Base-by-base conservation (phyloP, 2,329 filamentous ascomycete species). In the Fusarium redolens region DNA sequence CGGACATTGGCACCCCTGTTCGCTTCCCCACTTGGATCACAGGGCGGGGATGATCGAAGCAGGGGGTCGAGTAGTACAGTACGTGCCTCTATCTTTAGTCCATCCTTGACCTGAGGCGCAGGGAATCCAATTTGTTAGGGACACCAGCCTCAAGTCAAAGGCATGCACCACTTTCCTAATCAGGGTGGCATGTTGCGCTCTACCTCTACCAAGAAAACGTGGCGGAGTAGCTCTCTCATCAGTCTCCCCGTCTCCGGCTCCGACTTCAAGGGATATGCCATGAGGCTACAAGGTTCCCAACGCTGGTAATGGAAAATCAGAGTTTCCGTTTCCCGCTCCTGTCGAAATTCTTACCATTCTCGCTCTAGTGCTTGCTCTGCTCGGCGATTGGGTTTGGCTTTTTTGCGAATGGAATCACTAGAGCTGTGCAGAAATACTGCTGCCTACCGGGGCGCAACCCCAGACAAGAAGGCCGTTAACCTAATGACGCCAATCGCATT, bases 1-100 rank as follows among this genome's bases (percentile, higher is more conserved):
- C 75, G 75, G 75, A 74, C 66, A 44, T 62, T 61, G 69, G 54
- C 43, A 70, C 54, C 70, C 73, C 45, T 20, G 69, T 38, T 51
- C 35, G 4, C 28, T 66, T 55, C 50, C 47, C 69, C 62, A 65
- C 70, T 57, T 60, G 48, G 14, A 54, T 69, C 68, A 71, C 62
- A 70, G 56, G 61, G 58, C 51, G 69, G 71, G 63, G 64, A 68
- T 71, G 57, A 66, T 60, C 65, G 70, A 58, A 69, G 67, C 61
- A 54, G 63, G 69, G 54, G 28, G 28, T 17, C 4, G 30, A 9
- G 45, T 6, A 28, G 28, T 28, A 5, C 31, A 25, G 31, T 50
- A 50, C 31, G 41, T 50, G 37, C 43, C 43, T 28, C 43, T 65
- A 51, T 45, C 58, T 54, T 47, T 47, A 58, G 40, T 22, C 38